These are phyloP conservation scores for Colletotrichum aenigma DNA, from an alignment of 2,329 filamentous ascomycete genomes.

Conservation along the genomic window DNA sequence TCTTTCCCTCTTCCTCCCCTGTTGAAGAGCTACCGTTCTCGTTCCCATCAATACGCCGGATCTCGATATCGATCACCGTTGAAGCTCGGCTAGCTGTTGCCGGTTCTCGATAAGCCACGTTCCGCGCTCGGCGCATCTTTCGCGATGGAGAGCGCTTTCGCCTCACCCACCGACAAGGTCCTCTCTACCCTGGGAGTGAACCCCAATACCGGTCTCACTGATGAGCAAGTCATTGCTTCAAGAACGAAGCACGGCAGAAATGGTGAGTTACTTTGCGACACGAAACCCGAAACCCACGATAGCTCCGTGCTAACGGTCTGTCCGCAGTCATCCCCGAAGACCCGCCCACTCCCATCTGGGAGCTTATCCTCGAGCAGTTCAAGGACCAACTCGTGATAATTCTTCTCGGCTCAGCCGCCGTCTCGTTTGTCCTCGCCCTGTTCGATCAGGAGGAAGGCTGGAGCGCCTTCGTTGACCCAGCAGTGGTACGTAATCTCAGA, in stretches of 20 bases:
- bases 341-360: slow-evolving; percentile 93
- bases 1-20: background rate
- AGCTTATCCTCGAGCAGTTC: slow-evolving; percentile 97
- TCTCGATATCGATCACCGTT: background rate
- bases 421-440: slow-evolving; percentile 91
- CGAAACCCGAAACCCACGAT: background rate
- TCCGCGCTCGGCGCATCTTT: slow-evolving; percentile 18
- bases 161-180: slow-evolving; percentile 61
- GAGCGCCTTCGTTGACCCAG: slow-evolving; percentile 96
- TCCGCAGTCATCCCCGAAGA: slow-evolving; percentile 73
- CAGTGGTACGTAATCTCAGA: slow-evolving; percentile 71
- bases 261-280: slow-evolving; percentile 49
- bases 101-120: slow-evolving; percentile 16
- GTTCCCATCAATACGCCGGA: background rate
- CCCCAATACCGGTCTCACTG: slow-evolving; percentile 57
- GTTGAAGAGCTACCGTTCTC: background rate
- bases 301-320: slow-evolving; percentile 17
- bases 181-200: slow-evolving; percentile 64
- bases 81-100: slow-evolving; percentile 9
- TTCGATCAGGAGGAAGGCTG: slow-evolving; percentile 94
- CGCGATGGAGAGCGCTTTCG: slow-evolving; percentile 68
- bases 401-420: slow-evolving; percentile 86
- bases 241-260: slow-evolving; percentile 69
- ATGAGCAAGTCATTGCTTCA: slow-evolving; percentile 60
- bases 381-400: slow-evolving; percentile 98